Evolutionary conservation across 2,329 filamentous ascomycete genomes (phyloP).

Genomic region (Dactylonectria estremocensis): DNA sequence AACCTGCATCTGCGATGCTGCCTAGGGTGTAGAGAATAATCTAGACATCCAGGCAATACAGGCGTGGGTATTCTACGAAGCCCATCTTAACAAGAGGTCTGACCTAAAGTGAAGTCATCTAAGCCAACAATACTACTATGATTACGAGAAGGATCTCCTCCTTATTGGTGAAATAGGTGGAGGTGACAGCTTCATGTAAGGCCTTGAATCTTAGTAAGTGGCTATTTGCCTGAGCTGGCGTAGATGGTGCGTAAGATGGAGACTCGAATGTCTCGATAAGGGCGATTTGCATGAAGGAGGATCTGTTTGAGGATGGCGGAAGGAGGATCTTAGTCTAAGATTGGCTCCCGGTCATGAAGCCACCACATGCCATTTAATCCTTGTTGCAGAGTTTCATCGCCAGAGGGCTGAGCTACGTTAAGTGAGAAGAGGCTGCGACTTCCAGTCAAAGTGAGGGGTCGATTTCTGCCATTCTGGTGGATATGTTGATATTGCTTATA

Average conservation of each 20-base stretch:
- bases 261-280: not conserved
- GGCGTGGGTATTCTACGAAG: not conserved
- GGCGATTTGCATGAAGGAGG: slow-evolving; percentile 5
- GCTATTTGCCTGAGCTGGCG: not conserved
- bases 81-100: not conserved
- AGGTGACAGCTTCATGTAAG: not conserved
- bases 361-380: no score
- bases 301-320: not conserved
- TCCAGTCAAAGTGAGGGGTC: no score
- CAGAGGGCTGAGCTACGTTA: no score
- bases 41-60: not conserved
- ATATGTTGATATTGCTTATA: not conserved
- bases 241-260: not conserved
- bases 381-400: no score
- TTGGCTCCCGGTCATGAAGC: not conserved
- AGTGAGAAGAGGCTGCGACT: no score
- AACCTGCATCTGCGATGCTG: not conserved
- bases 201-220: slow-evolving; percentile 1
- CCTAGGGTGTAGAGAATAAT: not conserved
- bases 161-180: not conserved
- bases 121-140: not conserved
- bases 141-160: not conserved
- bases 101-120: not conserved
- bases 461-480: not conserved
- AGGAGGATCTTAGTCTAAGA: not conserved